Percentiles rank a stretch among this genome's conserved stretches.
phyloP scores from a whole-genome alignment of 306 rosid genomes.

The Cicer judaicum region DNA sequence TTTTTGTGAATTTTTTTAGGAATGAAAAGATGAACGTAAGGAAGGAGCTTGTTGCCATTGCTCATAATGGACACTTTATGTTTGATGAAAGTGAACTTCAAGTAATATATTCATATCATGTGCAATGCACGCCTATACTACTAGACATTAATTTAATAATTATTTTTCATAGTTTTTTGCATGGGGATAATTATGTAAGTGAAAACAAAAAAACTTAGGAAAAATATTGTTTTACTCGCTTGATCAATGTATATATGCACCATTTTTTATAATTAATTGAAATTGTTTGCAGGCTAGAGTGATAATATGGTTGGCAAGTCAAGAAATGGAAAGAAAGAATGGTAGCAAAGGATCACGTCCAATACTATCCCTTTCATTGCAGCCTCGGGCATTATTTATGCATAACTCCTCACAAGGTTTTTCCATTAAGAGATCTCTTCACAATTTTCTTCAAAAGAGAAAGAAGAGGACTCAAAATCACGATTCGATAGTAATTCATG shows the following conservation, averaged over 20 bases:
- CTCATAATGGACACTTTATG: background rate
- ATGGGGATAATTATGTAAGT: background rate
- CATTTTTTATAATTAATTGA: background rate
- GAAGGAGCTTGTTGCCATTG: slow-evolving; percentile 7
- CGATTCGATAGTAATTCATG: background rate
- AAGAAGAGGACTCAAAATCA: slow-evolving; percentile 45
- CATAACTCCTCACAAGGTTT: slow-evolving; percentile 26
- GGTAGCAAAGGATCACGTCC: background rate
- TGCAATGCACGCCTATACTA: no score
- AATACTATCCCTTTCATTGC: slow-evolving; percentile 31
- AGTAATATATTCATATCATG: slow-evolving; percentile 11
- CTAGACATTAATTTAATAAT: background rate
- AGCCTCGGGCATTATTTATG: slow-evolving; percentile 40
- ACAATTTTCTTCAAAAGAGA: slow-evolving; percentile 47
- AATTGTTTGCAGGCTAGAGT: slow-evolving; percentile 45
- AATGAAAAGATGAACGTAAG: slow-evolving; percentile 28
- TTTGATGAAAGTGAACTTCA: slow-evolving; percentile 42
- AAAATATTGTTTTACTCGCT: background rate
- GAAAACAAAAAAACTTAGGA: background rate
- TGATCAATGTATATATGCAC: background rate
- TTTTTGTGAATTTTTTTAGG: slow-evolving; percentile 36
- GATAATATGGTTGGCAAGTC: slow-evolving; percentile 51
- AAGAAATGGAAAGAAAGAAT: slow-evolving; percentile 40
- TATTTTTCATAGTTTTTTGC: background rate
- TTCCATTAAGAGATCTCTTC: slow-evolving; percentile 47